Base-by-base conservation (phyloP, 257 asterid species). In the Primulina eburnea region DNA sequence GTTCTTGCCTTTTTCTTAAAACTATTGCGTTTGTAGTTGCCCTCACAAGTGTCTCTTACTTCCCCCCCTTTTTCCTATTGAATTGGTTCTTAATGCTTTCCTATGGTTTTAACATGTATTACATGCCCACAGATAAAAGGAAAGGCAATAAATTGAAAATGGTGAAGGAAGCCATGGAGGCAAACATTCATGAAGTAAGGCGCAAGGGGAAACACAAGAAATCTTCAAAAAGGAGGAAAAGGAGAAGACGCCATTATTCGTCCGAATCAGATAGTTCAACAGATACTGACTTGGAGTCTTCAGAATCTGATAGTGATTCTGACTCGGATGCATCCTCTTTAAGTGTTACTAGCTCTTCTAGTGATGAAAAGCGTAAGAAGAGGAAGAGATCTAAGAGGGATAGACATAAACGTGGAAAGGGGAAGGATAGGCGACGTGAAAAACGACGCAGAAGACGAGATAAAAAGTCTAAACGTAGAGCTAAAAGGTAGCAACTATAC, bases 191-290 rank as follows among this genome's bases (percentile, higher is more conserved):
- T 2, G 87, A 86, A 73, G 76, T 81, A 4, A 85, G 80, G 28
- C 87, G 81, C 63, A 87, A 85, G 72, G 86, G 87, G 63, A 94
- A 82, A 88, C 97, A 85, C 87, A 94, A 85, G 81, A 94, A 84
- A 76, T 80, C 96, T 52, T 81, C 86, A 1, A 88, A 79, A 80
- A 92, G 76, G 75, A 89, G 80, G 81, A 85, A 91, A 84, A 94
- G 82, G 77, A 87, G 90, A 72, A 84, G 94, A 84, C 83, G 81
- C 81, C 81, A 91, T 69, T 88, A 84, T 73, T 77, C 95, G 26
- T 86, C 99, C 9, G 99, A 94, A 40, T 94, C 98, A 38, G 97
- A 91, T 28, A 91, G 88, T 75, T 84, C 95, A 29, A 73, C 96
- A 17, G 96, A 88, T 52, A 79, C 87, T 20, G 93, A 91, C 52